Conservation (phyloP, 2,329 filamentous ascomycete species). For the Septoria linicola region DNA sequence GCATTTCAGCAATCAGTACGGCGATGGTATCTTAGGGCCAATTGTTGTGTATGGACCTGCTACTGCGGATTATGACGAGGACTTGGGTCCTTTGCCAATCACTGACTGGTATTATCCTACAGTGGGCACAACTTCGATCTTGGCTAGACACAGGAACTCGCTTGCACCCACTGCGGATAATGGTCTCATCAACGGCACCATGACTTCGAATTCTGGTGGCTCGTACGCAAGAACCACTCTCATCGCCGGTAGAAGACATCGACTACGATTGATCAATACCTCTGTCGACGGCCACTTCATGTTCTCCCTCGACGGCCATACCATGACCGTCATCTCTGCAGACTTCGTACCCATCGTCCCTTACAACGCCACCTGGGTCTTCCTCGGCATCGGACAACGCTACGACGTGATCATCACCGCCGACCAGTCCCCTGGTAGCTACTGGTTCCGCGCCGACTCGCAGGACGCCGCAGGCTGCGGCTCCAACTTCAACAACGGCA, state of each 20-base stretch:
- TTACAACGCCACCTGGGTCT: slow-evolving; percentile 33
- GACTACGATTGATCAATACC: slow-evolving; percentile 49
- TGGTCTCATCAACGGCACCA: slow-evolving; percentile 46
- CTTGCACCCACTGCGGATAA: slow-evolving; percentile 51
- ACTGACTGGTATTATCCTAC: slow-evolving; percentile 57
- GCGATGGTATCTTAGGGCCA: slow-evolving; percentile 59
- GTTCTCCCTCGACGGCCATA: slow-evolving; percentile 40
- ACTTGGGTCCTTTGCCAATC: slow-evolving; percentile 60
- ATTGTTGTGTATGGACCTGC: slow-evolving; percentile 63
- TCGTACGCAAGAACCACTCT: slow-evolving; percentile 36
- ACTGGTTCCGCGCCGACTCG: slow-evolving; percentile 40
- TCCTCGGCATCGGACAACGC: slow-evolving; percentile 43
- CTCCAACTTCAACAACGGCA: slow-evolving; percentile 33
- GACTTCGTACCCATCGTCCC: slow-evolving; percentile 42
- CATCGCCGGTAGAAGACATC: slow-evolving; percentile 43
- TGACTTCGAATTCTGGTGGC: slow-evolving; percentile 37
- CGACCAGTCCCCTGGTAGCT: slow-evolving; percentile 36
- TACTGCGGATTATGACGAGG: slow-evolving; percentile 60
- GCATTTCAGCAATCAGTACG: slow-evolving; percentile 56
- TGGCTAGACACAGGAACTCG: slow-evolving; percentile 34
- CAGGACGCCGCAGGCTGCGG: slow-evolving; percentile 36
- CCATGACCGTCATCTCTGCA: slow-evolving; percentile 39
- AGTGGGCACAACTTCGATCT: slow-evolving; percentile 30
- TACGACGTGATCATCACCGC: slow-evolving; percentile 45
- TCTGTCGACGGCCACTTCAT: slow-evolving; percentile 47